These are phyloP conservation scores for Epipyxis sp. DNA, from an alignment of 108 stramenopile genomes.

Conservation along the genomic window DNA sequence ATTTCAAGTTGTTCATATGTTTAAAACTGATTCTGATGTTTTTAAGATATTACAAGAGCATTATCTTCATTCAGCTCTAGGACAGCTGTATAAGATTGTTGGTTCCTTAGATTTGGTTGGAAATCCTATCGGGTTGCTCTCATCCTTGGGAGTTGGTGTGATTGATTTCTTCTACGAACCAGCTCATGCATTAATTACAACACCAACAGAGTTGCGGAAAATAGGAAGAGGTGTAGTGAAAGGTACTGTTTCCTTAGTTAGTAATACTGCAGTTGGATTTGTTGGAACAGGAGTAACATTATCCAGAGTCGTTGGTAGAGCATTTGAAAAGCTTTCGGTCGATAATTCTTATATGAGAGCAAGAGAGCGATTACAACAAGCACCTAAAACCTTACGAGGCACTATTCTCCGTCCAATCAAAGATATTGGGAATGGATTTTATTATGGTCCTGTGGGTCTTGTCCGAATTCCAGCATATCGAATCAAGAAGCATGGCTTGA, in stretches of 20 bases:
- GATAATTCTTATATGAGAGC: slow-evolving; percentile 71
- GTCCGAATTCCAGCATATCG: slow-evolving; percentile 68
- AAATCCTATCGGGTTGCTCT: slow-evolving; percentile 80
- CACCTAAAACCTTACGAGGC: slow-evolving; percentile 50
- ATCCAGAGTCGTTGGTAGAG: slow-evolving; percentile 64
- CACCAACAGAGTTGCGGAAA: slow-evolving; percentile 76
- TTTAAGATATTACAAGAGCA: slow-evolving; percentile 64
- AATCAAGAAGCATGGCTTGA: slow-evolving; percentile 53
- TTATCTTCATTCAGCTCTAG: slow-evolving; percentile 69
- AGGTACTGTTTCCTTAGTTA: slow-evolving; percentile 84
- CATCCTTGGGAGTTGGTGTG: slow-evolving; percentile 75
- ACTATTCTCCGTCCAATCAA: slow-evolving; percentile 65
- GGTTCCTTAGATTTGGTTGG: slow-evolving; percentile 90
- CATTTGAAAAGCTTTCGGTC: slow-evolving; percentile 63
- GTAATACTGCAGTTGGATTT: slow-evolving; percentile 80
- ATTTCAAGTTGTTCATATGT: slow-evolving; percentile 68
- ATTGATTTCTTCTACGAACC: slow-evolving; percentile 86
- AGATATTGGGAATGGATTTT: slow-evolving; percentile 69
- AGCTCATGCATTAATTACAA: slow-evolving; percentile 74
- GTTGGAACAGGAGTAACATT: slow-evolving; percentile 77
- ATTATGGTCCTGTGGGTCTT: slow-evolving; percentile 66
- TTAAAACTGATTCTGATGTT: slow-evolving; percentile 63
- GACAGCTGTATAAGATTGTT: slow-evolving; percentile 87
- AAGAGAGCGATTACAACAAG: slow-evolving; percentile 65
- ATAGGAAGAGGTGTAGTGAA: slow-evolving; percentile 68